Base-by-base conservation (phyloP, 768 basidiomycete genomes). In the Nidularia sp. region DNA sequence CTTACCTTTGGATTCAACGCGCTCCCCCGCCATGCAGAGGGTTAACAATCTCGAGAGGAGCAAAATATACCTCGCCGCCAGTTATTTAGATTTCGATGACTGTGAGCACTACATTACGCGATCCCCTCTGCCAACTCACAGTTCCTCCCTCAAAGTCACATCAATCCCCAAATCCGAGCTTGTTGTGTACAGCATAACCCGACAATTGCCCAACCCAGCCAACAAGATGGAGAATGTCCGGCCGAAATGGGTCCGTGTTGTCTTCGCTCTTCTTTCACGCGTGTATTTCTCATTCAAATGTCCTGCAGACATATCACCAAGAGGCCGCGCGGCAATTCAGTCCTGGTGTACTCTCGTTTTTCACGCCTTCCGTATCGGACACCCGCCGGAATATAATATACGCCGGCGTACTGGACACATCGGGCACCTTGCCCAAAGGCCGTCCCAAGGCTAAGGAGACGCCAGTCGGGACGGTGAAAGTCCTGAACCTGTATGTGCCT, bases 1-100 rank as follows among this genome's bases (percentile, higher is more conserved):
- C 34, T 44, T 53, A 1, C 35, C 47, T 15, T 50, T 57, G 42
- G 36, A 15, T n/a, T 47, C 42, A 44, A 46, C 54, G 46, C 49
- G 45, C 41, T 60, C 57, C 12, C 59, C 55, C 53, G 49, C 53
- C 50, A 55, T 56, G 34, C 41, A 56, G 52, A 53, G 52, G 53
- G 54, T 57, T 41, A 52, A 45, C 31, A 47, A 49, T 8, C 50
- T 44, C 15, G 71, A 63, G 51, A 67, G 47, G 22, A 67, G 58
- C 22, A 69, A 53, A 39, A 64, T 81, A 7, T 80, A 78, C 57
- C 63, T 90, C 5, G 71, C 77, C 7, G 72, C 76, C 18, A 77
- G 72, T 47, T 81, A 75, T 54, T 64, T 85, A n/a, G 77, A 88
- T 53, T 82, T 84, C 46, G 76, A 75, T 45, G 77, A 84, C 53